Evolutionary conservation across 176 grass and related monocot genomes (phyloP).

Genomic region (Phragmites australis): DNA sequence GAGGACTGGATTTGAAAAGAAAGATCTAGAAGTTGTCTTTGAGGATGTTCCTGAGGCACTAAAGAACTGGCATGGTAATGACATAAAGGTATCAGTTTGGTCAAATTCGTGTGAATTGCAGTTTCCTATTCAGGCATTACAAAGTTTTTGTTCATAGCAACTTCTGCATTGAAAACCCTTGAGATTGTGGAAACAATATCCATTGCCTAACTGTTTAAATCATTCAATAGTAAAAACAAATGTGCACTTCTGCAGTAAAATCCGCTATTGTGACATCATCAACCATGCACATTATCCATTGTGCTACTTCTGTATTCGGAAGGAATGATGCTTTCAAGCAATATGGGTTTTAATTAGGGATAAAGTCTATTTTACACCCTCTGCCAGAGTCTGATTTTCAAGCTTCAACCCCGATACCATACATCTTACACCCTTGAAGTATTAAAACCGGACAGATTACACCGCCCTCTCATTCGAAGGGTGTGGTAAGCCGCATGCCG

Average conservation of each 20-base stretch:
- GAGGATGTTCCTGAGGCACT: slow-evolving; percentile 85
- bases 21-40: slow-evolving; percentile 89
- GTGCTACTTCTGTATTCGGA: background rate
- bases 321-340: background rate
- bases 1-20: slow-evolving; percentile 86
- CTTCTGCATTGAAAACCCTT: background rate
- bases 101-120: slow-evolving; percentile 6
- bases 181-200: too few species aligned
- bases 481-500: too few species aligned
- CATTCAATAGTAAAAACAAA: background rate
- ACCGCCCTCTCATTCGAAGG: too few species aligned
- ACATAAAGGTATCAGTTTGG: slow-evolving; percentile 61
- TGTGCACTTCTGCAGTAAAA: background rate
- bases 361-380: too few species aligned
- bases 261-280: background rate
- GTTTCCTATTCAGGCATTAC: background rate
- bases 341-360: slow-evolving; percentile 1
- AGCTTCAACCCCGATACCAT: too few species aligned
- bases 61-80: slow-evolving; percentile 77
- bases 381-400: too few species aligned
- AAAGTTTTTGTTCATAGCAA: background rate
- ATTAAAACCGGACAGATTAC: too few species aligned
- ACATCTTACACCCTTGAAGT: too few species aligned
- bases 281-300: background rate
- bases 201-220: background rate